phyloP scores from a whole-genome alignment of 139 green algal genomes.

The Choricystis sp. region DNA sequence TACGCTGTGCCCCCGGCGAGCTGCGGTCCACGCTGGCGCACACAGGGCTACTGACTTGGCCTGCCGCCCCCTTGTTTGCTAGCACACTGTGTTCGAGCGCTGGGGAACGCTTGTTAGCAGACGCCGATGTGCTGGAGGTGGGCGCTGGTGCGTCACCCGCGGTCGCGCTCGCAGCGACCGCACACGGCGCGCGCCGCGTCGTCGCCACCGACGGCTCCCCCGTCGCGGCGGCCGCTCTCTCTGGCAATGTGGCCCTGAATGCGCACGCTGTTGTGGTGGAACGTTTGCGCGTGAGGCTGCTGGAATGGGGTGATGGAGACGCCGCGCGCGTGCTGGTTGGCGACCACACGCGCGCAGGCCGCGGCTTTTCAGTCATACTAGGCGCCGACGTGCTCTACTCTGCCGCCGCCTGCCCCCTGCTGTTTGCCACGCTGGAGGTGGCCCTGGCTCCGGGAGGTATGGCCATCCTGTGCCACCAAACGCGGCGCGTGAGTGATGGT shows the following conservation, averaged over 20 bases:
- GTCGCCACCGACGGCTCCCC: neutral
- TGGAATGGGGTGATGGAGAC: neutral
- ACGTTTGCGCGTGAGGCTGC: neutral
- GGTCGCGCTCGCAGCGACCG: neutral
- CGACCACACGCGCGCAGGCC: neutral
- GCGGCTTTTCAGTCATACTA: neutral
- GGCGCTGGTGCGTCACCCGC: too few relatives aligned
- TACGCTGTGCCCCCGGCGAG: neutral
- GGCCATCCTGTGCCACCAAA: neutral
- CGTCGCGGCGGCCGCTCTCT: too few relatives aligned
- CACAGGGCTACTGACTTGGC: neutral
- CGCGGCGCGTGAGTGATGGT: neutral
- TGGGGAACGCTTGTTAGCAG: neutral
- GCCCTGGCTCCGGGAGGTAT: neutral
- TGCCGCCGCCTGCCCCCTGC: neutral
- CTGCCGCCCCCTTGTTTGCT: neutral
- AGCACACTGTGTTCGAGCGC: neutral
- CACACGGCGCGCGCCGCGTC: too few relatives aligned
- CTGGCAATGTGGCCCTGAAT: neutral
- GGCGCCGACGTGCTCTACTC: neutral
- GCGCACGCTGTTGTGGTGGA: neutral
- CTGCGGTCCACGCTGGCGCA: neutral
- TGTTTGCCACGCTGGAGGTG: neutral
- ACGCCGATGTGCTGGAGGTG: neutral
- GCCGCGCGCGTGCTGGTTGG: neutral